Evolutionary conservation across 208 protist species (phyloP), one percentile per base, ranked within the genome.

Genomic region (Leishmania mexicana): DNA sequence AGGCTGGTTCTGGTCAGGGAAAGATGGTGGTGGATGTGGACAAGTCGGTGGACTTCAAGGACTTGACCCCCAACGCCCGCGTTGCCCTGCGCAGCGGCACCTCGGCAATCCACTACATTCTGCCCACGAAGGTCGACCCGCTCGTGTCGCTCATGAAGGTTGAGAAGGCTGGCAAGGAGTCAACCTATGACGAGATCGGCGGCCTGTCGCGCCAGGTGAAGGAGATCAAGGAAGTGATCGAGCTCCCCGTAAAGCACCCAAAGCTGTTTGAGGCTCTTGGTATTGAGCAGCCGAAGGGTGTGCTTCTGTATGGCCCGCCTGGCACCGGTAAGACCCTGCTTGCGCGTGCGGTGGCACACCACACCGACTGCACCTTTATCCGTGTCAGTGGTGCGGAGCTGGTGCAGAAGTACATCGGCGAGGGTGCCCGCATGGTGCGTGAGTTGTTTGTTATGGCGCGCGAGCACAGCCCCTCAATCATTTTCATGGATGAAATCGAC

Each of bases 401-500:
- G 70, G 99, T 99, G 79, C 99, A 99, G 87, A 99, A 99, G 92
- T 99, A 99, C 95, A 99, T 99, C 88, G 99, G 99, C 78, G 99
- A 99, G 89, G 99, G 99, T 67, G 97, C 98, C 35, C 90, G 99
- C 64, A 99, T 99, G 98, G 99, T 99, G 68, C 97, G 99, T 77
- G 99, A 99, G 90, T 94, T 99, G 13, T 99, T 99, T 91, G 98
- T 99, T 57, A 99, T 99, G 99, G 99, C 99, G 6, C 89, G 98
- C 60, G 97, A 99, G 89, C 99, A 99, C 87, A 99, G 99, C 62
- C 99, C 99, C 11, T 99, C 99, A 5, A 99, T 99, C 85, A 99
- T 99, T 83, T 99, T 99, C 89, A 99, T 99, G 99, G 99, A 99
- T 88, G 99, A 99, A 87, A 99, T 99, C 85, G 99, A 99, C 91